Conservation (phyloP, 83 land plant species). For the Thuja plicata region DNA sequence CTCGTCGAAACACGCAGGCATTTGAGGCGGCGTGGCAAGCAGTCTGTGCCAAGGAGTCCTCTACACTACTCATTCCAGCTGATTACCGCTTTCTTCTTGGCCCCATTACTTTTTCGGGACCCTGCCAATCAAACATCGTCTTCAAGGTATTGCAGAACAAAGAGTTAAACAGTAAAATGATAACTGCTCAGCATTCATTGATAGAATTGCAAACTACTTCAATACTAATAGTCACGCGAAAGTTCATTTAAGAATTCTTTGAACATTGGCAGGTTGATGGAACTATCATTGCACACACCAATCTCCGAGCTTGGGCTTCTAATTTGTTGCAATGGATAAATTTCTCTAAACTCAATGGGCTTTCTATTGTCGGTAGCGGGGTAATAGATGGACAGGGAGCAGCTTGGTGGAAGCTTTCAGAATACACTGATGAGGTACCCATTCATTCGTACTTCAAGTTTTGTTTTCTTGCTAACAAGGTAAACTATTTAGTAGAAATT, state of each 20-base stretch:
- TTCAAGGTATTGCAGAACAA: slow-evolving; percentile 75
- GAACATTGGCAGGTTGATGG: slow-evolving; percentile 58
- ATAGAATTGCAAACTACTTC: not conserved
- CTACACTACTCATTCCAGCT: too few relatives aligned
- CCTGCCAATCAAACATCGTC: slow-evolving; percentile 34
- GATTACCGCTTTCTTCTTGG: too few relatives aligned
- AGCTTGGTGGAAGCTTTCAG: slow-evolving; percentile 45
- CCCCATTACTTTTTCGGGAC: too few relatives aligned
- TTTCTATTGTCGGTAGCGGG: slow-evolving; percentile 59
- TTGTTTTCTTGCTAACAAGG: not conserved
- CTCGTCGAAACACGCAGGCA: too few relatives aligned
- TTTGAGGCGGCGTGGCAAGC: too few relatives aligned
- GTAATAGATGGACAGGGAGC: slow-evolving; percentile 59
- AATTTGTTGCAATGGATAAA: slow-evolving; percentile 60
- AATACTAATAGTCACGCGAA: not conserved
- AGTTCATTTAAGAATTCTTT: not conserved
- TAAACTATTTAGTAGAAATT: not conserved
- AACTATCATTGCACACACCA: slow-evolving; percentile 42
- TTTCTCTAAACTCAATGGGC: slow-evolving; percentile 49
- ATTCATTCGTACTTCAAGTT: too few relatives aligned
- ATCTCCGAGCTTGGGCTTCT: slow-evolving; percentile 36
- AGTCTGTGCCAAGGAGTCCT: too few relatives aligned
- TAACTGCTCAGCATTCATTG: not conserved
- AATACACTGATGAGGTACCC: slow-evolving; percentile 2
- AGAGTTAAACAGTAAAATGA: slow-evolving; percentile 59